phyloP scores from a whole-genome alignment of 495 filamentous ascomycete genomes.

The Schizothecium vesticola region DNA sequence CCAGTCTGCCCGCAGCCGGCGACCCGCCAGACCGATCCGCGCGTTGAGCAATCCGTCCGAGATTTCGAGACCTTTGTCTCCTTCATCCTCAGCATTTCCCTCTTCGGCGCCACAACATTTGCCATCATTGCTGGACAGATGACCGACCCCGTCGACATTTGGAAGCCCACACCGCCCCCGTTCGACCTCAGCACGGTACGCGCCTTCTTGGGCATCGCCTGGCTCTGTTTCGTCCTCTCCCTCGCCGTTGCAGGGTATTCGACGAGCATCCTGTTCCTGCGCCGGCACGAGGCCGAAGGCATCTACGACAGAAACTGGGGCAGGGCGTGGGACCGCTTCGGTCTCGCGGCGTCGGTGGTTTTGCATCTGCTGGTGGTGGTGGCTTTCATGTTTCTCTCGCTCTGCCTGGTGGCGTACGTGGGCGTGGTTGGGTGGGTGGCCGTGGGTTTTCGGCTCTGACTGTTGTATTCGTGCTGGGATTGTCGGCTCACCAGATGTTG shows the following conservation, averaged over 20 bases:
- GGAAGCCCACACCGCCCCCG: not conserved
- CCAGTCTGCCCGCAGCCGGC: not conserved
- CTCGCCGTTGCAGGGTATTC: slow-evolving; percentile 8
- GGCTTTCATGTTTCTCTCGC: slow-evolving; percentile 6
- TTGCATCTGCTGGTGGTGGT: not conserved
- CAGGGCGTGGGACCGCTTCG: slow-evolving; percentile 4
- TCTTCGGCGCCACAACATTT: slow-evolving; percentile 9
- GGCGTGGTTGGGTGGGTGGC: slow-evolving; percentile 4
- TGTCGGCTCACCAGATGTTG: not conserved
- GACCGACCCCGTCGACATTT: slow-evolving; percentile 6
- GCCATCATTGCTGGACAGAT: slow-evolving; percentile 4
- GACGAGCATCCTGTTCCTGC: slow-evolving; percentile 1
- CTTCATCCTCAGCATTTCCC: slow-evolving; percentile 7
- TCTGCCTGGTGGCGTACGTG: slow-evolving; percentile 3
- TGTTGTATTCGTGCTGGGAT: not conserved
- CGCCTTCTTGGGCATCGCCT: slow-evolving; percentile 2
- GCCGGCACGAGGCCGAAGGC: not conserved
- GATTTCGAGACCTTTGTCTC: slow-evolving; percentile 8
- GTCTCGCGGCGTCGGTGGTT: not conserved
- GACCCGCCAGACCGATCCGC: not conserved
- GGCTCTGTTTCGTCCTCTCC: slow-evolving; percentile 4
- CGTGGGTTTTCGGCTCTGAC: not conserved
- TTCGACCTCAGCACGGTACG: not conserved
- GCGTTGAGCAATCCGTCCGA: not conserved
- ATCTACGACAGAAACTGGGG: not conserved